Conservation (phyloP, 805 yeast species). For the Yarrowia keelungensis region DNA sequence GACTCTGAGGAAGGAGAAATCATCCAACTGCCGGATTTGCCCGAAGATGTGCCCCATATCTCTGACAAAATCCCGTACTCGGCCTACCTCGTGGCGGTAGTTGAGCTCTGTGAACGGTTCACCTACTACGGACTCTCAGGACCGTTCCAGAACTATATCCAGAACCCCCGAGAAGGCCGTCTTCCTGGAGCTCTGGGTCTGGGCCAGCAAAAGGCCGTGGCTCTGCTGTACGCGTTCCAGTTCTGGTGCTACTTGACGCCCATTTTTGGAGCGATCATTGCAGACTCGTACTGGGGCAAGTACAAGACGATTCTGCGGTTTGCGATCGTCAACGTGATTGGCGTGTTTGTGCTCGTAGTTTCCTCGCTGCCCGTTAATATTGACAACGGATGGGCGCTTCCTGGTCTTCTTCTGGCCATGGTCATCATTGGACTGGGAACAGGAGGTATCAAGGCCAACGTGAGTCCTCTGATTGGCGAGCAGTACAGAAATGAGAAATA, state of each 20-base stretch:
- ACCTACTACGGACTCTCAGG: slow-evolving; percentile 80
- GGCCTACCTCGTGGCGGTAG: slow-evolving; percentile 68
- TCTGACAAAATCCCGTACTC: slow-evolving; percentile 59
- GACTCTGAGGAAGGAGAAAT: slow-evolving; percentile 10
- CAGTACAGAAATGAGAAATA: slow-evolving; percentile 68
- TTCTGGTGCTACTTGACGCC: slow-evolving; percentile 86
- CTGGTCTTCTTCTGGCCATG: slow-evolving; percentile 66
- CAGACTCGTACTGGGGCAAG: slow-evolving; percentile 79
- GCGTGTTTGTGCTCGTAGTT: slow-evolving; percentile 68
- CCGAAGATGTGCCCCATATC: slow-evolving; percentile 50
- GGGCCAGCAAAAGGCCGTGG: slow-evolving; percentile 70
- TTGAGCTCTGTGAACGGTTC: slow-evolving; percentile 82
- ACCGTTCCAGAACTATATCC: slow-evolving; percentile 81
- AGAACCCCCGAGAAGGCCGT: slow-evolving; percentile 45
- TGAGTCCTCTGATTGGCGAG: slow-evolving; percentile 78
- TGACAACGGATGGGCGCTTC: slow-evolving; percentile 59
- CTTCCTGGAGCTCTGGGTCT: slow-evolving; percentile 64
- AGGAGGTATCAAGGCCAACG: slow-evolving; percentile 81
- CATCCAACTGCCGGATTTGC: slow-evolving; percentile 4
- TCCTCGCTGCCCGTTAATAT: slow-evolving; percentile 72
- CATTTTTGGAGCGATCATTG: slow-evolving; percentile 72
- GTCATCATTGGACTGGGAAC: slow-evolving; percentile 75
- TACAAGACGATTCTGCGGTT: slow-evolving; percentile 70
- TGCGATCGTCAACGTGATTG: slow-evolving; percentile 63
- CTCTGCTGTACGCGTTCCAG: slow-evolving; percentile 74